Base-by-base conservation (phyloP, 352 stramenopile genomes). In the Globisporangium cederbergense region DNA sequence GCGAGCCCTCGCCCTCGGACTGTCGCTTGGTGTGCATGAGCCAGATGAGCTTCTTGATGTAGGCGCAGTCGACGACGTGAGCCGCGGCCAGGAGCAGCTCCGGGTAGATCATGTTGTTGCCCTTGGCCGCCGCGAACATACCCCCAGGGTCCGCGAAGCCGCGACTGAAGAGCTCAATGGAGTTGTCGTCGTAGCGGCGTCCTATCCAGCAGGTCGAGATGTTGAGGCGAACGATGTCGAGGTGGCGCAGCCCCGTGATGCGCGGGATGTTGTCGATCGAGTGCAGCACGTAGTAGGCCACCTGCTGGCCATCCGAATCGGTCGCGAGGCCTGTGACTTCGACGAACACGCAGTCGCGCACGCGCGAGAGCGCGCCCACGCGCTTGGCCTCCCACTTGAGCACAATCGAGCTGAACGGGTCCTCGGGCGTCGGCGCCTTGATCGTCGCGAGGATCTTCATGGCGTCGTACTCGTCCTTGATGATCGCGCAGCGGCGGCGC, bases 331-430 rank as follows among this genome's bases (percentile, higher is more conserved):
- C 77, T 32, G 66, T 78, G 2, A 71, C 69, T 62, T 86, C 77
- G n/a, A 86, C 42, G 49, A 77, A 82, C 49, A 86, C 61, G 49
- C 76, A 83, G 68, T 86, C 77, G 0, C 77, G 77, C 1, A 67
- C 47, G 16, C 76, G 65, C 25, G 65, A 70, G 46, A 86, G 81
- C 40, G 70, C 66, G 18, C 73, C 73, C 46, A 81, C 75, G 6
- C 66, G 65, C 32, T 76, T 71, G 7, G 64, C 58, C 4, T 68
- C 68, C 78, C 78, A 86, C 51, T 86, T 86, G 46, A 86, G 36
- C 28, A 68, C 69, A 5, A 80, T 52, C 42, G 74, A 84, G 18
- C 67, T 60, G 58, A 82, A 81, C 11, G 78, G 78, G 25, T 81
- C 70, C 10, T 77, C 52, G 0, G 57, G 38, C 1, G 71, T 86